Evolutionary conservation across 2,329 filamentous ascomycete species (phyloP).

Genomic region (Fonsecaea pedrosoi): DNA sequence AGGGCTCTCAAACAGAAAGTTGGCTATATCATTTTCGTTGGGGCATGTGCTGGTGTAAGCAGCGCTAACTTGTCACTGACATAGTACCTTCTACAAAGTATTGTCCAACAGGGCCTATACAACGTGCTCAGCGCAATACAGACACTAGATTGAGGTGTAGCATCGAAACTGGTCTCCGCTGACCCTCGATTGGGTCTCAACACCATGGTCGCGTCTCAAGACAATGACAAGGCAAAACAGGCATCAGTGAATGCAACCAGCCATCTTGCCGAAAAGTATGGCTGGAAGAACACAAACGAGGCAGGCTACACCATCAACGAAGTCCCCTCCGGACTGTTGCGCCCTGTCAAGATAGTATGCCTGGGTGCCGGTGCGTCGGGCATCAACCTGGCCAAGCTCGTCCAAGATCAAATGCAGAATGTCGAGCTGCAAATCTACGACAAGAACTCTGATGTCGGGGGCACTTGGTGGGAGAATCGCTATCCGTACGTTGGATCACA

Average conservation of each 20-base stretch:
- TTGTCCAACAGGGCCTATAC: no score
- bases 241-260: neutral
- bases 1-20: neutral
- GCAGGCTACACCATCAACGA: slow-evolving; percentile 8
- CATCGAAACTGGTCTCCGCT: neutral
- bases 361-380: slow-evolving; percentile 10
- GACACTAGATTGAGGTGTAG: no score
- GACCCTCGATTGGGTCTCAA: neutral
- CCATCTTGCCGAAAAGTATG: slow-evolving; percentile 1
- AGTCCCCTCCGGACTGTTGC: neutral
- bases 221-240: neutral
- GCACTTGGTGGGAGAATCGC: slow-evolving; percentile 9
- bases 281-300: slow-evolving; percentile 3
- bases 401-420: slow-evolving; percentile 9
- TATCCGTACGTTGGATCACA: neutral
- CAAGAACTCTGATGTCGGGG: slow-evolving; percentile 14
- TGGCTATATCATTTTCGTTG: neutral
- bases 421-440: slow-evolving; percentile 15
- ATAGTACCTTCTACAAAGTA: no score
- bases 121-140: no score
- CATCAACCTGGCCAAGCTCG: slow-evolving; percentile 15
- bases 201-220: neutral
- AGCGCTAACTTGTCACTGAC: neutral
- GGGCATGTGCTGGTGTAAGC: neutral
- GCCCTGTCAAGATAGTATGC: slow-evolving; percentile 4